Base-by-base conservation (phyloP, 768 basidiomycete species). In the Rhizopogon vesiculosus region DNA sequence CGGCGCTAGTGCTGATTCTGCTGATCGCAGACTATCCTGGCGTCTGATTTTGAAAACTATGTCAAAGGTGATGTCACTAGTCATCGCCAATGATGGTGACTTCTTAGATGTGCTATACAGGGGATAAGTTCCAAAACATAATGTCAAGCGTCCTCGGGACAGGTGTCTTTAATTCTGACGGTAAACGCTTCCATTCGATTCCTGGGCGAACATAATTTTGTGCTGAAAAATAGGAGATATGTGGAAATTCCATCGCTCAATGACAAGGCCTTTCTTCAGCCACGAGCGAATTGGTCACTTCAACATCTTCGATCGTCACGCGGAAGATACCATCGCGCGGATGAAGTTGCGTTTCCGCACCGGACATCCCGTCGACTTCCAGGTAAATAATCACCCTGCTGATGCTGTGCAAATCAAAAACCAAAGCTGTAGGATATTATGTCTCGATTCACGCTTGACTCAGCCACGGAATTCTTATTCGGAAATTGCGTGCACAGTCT, bases 121-220 rank as follows among this genome's bases (percentile, higher is more conserved):
- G 61, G 19, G 12, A 74, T 55, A 67, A 68, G n/a, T 78, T 84
- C 48, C 75, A 70, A 46, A 57, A 68, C 19, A 70, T 70, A 15
- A 74, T 80, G 74, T 66, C 68, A 3, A 72, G 76, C 1, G 73
- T 86, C 10, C 67, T 87, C n/a, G 87, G 87, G 0, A 76, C 76
- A 12, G 87, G 87, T 0, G 82, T 87, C 4, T 88, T 88, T 65
- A 87, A 87, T 59, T 81, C 83, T 13, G 84, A 87, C 54, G 85
- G 85, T 78, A 60, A 56, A 73, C 53, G 31, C 42, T 54, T 45
- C 16, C 28, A 5, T 22, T 22, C 39, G 19, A 15, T 22, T 33
- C n/a, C 28, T 15, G n/a, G 22, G 5, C 2, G 35, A 29, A 7
- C 7, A 5, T 33, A 12, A 52, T 51, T 43, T 71, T 67, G 29